Conservation (phyloP, 2,329 filamentous ascomycete genomes). For the Epichloe uncinata region DNA sequence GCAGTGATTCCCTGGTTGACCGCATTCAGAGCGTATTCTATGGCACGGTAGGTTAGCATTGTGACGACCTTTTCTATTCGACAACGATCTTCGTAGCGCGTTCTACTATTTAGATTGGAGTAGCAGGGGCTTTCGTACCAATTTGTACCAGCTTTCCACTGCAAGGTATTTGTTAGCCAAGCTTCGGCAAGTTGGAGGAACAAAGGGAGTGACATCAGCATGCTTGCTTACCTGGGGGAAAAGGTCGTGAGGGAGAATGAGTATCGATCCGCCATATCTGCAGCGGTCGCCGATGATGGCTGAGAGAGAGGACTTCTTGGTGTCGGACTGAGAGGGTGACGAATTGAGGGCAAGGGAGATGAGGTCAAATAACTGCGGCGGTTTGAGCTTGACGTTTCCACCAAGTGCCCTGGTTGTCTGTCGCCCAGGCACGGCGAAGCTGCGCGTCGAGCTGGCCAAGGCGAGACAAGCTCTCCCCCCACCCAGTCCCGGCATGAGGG, state of each 20-base stretch:
- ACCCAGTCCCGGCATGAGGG: constrained; percentile 9
- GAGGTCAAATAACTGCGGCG: constrained; percentile 13
- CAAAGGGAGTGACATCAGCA: constrained; percentile 10
- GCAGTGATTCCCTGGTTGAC: constrained; percentile 99
- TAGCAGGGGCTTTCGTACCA: constrained; percentile 33
- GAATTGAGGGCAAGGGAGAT: constrained; percentile 2
- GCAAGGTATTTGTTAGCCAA: constrained; percentile 29
- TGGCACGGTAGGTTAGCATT: not conserved
- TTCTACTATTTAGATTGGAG: no score
- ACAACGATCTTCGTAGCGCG: not conserved
- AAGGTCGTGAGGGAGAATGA: constrained; percentile 99
- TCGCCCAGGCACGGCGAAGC: constrained; percentile 23
- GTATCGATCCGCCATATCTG: constrained; percentile 89
- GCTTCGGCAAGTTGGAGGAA: constrained; percentile 8
- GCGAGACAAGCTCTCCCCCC: not conserved
- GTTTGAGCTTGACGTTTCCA: constrained; percentile 22
- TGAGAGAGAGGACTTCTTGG: constrained; percentile 1
- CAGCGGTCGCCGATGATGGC: constrained; percentile 5
- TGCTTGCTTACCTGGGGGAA: constrained; percentile 77
- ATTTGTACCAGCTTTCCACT: constrained; percentile 99
- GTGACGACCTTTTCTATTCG: no score
- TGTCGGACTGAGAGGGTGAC: constrained; percentile 7
- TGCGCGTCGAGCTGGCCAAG: constrained; percentile 23
- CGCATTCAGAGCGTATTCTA: constrained; percentile 97
- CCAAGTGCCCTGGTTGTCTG: constrained; percentile 13